Base-by-base conservation (phyloP, 345 rosid species). In the Gossypium turneri region DNA sequence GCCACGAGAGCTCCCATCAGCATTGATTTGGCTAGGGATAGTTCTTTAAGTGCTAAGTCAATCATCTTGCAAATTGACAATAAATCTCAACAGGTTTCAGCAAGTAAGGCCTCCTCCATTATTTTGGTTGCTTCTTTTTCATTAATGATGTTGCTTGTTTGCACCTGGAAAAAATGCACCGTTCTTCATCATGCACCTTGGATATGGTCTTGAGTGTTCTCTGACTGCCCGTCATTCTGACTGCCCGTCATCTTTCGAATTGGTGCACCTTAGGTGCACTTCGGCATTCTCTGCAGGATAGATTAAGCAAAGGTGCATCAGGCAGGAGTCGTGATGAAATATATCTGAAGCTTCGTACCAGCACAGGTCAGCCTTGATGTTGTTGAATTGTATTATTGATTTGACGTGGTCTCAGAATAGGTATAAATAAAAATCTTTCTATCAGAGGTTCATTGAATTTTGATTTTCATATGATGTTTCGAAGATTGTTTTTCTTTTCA, bases 1-100 rank as follows among this genome's bases (percentile, higher is more conserved):
- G 99, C 98, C 79, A 96, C 99, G 25, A 91, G 97, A 17, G 93
- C 98, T 80, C 99, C 99, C 16, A 92, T 96, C 79, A 76, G 83
- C 41, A 79, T 93, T 72, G 97, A 92, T 60, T 82, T 96, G 80
- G 77, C 76, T 60, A 86, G 87, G 77, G 99, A 93, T 85, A 44
- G 72, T 82, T 88, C 98, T 73, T 73, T 93, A 75, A 93, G 87
- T 77, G 86, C 91, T 86, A 92, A 86, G 77, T 85, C 97, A 2
- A 89, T 96, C 44, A 77, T 88, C 68, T 85, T 91, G 83, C 94
- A 87, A 79, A 90, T 96, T 74, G 99, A 96, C 86, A 90, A 78
- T 79, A 92, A 93, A 84, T 79, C 94, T 56, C 99, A 96, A 77
- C 94, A 89, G 78, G 98, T 96, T 81, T 93, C 97, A 55, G 97